Evolutionary conservation across 2,329 filamentous ascomycete genomes (phyloP).

Genomic region (Mycosphaerella sp.): DNA sequence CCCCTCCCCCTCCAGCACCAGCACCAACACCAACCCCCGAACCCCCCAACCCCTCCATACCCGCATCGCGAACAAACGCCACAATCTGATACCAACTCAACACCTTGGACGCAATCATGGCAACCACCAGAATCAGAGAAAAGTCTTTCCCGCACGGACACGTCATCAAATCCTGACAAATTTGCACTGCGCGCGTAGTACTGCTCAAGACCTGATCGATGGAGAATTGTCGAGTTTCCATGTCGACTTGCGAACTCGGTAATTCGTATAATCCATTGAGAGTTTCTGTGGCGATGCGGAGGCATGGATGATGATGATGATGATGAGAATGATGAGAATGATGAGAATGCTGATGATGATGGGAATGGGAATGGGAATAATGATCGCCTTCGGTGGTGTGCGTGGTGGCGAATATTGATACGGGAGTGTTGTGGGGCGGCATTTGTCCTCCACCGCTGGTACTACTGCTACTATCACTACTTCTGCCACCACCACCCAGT

Average conservation of each 20-base stretch:
- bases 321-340: no score
- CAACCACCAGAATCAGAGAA: slow-evolving; percentile 14
- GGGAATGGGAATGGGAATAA: no score
- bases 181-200: slow-evolving; percentile 13
- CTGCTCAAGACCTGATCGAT: slow-evolving; percentile 18
- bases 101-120: slow-evolving; percentile 16
- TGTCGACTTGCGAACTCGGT: slow-evolving; percentile 12
- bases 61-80: slow-evolving; percentile 13
- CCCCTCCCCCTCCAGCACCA: no score
- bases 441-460: background rate
- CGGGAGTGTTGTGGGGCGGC: background rate
- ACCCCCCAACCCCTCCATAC: background rate
- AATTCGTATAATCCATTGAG: slow-evolving; percentile 19
- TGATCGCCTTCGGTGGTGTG: slow-evolving; percentile 8
- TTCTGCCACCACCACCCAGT: no score
- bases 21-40: no score
- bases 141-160: slow-evolving; percentile 20
- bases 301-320: background rate
- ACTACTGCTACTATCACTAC: no score
- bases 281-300: slow-evolving; percentile 15
- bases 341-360: no score
- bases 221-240: slow-evolving; percentile 11
- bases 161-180: slow-evolving; percentile 15
- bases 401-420: background rate
- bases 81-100: slow-evolving; percentile 19